phyloP scores from a whole-genome alignment of 2,329 filamentous ascomycete species.

The Penicillium brevicompactum region DNA sequence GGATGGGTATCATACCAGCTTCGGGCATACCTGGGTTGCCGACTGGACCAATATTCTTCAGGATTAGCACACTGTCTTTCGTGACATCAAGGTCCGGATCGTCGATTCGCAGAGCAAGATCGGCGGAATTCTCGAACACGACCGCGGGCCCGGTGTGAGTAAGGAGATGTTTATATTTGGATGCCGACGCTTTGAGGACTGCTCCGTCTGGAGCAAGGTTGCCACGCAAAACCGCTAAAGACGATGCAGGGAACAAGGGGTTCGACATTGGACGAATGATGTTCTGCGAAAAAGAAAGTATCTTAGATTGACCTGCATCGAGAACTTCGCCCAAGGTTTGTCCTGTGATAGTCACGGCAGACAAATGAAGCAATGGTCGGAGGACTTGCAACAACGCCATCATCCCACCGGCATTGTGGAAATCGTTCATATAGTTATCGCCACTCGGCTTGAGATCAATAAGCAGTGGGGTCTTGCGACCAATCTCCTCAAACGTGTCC shows the following conservation, averaged over 20 bases:
- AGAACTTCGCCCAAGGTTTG: slow-evolving; percentile 52
- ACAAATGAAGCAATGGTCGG: slow-evolving; percentile 49
- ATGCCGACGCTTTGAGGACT: slow-evolving; percentile 55
- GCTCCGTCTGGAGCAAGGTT: slow-evolving; percentile 54
- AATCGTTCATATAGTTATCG: slow-evolving; percentile 59
- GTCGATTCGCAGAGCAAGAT: slow-evolving; percentile 51
- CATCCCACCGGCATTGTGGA: slow-evolving; percentile 57
- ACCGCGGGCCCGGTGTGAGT: slow-evolving; percentile 49
- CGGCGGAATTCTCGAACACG: slow-evolving; percentile 52
- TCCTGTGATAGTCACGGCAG: slow-evolving; percentile 50
- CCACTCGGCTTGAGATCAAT: slow-evolving; percentile 58
- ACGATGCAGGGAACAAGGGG: slow-evolving; percentile 49
- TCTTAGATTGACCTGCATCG: slow-evolving; percentile 45
- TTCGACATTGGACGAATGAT: slow-evolving; percentile 49
- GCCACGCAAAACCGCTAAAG: slow-evolving; percentile 49
- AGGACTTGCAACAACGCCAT: slow-evolving; percentile 50
- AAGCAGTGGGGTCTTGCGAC: slow-evolving; percentile 49
- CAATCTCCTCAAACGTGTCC: slow-evolving; percentile 52
- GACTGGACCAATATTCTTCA: slow-evolving; percentile 54
- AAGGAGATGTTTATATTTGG: slow-evolving; percentile 50
- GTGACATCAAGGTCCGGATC: slow-evolving; percentile 48
- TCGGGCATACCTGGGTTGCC: slow-evolving; percentile 58
- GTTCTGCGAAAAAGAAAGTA: slow-evolving; percentile 43
- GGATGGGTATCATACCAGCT: slow-evolving; percentile 54
- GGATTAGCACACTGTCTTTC: slow-evolving; percentile 48